Evolutionary conservation across 2,329 filamentous ascomycete species (phyloP), one percentile per base, ranked within the genome.

Genomic region (Aureobasidium uvarum): DNA sequence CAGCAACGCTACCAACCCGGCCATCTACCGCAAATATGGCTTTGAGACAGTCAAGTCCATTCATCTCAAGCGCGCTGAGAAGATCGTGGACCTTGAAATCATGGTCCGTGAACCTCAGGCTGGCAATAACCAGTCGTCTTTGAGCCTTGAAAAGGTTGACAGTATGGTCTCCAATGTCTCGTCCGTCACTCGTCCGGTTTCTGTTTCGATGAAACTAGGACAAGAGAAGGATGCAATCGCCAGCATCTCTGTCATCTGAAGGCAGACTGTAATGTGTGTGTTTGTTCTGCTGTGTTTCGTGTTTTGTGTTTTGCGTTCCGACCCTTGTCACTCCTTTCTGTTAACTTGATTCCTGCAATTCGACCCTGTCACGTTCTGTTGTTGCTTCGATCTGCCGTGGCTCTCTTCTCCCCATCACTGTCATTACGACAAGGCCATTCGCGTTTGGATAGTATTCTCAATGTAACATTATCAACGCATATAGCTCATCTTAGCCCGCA

Each of bases 1-100:
- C 68, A 91, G 88, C 74, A 86, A 89, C 66, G 78, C 78, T 66
- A 78, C 79, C 68, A 95, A 94, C 75, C 84, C 86, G 68, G 76
- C 78, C 39, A 91, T 92, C 75, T 96, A 95, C 75, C 79, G 83
- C 69, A 89, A 87, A 76, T 87, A 91, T 76, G 90, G 90, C 36
- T 96, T 94, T 75, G 83, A 86, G 74, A 75, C 84, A 70, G 83
- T 82, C 73, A 83, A 83, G 71, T 83, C 86, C 71, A 84, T 94
- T 69, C 81, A 83, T 73, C 79, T 93, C 71, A 79, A 87, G 58
- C 33, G 60, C 11, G 85, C 81, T 11, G 75, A 77, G 33, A 80
- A 82, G 67, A 84, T 88, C 33, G 83, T 93, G 58, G 81, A 81
- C 66, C 79, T 94, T 75, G 89, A 90, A 73, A 89, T 92, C 77